These are phyloP conservation scores for Dioscorea cayenensis DNA, from an alignment of 116 monocot species.

Conservation along the genomic window DNA sequence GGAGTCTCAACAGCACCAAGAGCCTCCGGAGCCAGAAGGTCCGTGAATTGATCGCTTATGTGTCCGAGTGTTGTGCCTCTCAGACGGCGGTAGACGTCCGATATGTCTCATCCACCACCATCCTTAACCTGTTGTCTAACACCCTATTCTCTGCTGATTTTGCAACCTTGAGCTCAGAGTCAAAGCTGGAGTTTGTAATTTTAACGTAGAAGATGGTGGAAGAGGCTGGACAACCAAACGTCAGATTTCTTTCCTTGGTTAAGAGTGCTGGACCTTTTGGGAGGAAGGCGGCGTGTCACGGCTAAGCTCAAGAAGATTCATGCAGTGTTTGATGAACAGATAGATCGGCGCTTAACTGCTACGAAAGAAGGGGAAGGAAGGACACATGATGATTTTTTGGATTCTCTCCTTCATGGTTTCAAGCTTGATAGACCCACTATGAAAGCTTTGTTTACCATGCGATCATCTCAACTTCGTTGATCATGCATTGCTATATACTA, in stretches of 20 bases:
- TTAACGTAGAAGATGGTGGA: conserved; percentile 5
- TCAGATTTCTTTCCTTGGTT: conserved; percentile 22
- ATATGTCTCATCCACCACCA: not conserved
- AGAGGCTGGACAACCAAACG: conserved; percentile 16
- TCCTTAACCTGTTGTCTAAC: conserved; percentile 22
- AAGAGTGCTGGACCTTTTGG: conserved; percentile 8
- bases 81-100: conserved; percentile 6
- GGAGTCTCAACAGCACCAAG: conserved; percentile 12
- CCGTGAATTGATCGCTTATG: conserved; percentile 11
- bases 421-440: not conserved
- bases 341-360: not conserved
- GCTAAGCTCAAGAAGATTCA: not conserved
- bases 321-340: conserved; percentile 6
- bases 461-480: too few species aligned
- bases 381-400: not conserved
- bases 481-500: too few species aligned
- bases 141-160: conserved; percentile 15
- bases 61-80: not conserved
- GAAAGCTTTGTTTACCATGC: not conserved
- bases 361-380: too few species aligned
- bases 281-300: not conserved
- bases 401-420: not conserved
- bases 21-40: conserved; percentile 9
- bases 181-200: conserved; percentile 10
- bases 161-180: conserved; percentile 5